Percentiles rank a stretch among this genome's conserved stretches.
These are phyloP conservation scores for Torulaspora franciscae DNA, from an alignment of 805 yeast species.

Conservation along the genomic window DNA sequence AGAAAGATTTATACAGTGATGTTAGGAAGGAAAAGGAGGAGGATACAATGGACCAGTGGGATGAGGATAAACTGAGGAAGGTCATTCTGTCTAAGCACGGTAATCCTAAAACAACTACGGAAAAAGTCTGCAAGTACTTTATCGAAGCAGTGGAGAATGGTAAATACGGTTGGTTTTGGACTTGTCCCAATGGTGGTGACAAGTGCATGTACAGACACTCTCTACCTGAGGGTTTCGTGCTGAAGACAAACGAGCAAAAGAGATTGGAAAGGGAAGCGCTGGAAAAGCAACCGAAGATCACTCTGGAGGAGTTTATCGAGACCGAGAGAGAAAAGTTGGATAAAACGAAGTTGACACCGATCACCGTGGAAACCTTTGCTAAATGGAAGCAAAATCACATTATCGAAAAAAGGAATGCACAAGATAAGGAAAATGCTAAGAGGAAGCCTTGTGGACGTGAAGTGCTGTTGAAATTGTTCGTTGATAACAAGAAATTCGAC, in stretches of 20 bases:
- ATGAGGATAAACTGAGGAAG: constrained; percentile 84
- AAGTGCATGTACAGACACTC: constrained; percentile 93
- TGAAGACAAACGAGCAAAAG: constrained; percentile 95
- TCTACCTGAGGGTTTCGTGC: constrained; percentile 91
- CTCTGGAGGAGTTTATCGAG: constrained; percentile 93
- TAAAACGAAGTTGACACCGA: constrained; percentile 68
- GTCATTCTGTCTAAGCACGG: constrained; percentile 93
- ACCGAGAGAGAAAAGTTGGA: constrained; percentile 86
- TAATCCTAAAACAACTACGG: constrained; percentile 89
- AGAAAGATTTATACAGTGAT: constrained; percentile 90
- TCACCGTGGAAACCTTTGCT: constrained; percentile 71
- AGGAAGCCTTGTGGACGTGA: constrained; percentile 63
- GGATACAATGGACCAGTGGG: constrained; percentile 96
- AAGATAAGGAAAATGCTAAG: constrained; percentile 40
- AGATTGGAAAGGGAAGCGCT: constrained; percentile 79
- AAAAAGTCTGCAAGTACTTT: constrained; percentile 87
- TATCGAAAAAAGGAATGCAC: constrained; percentile 48
- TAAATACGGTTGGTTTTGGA: constrained; percentile 99
- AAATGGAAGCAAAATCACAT: constrained; percentile 76
- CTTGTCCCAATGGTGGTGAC: constrained; percentile 90
- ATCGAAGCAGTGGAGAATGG: constrained; percentile 96
- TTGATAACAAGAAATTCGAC: constrained; percentile 52
- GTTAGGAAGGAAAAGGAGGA: constrained; percentile 62
- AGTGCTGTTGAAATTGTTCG: constrained; percentile 55
- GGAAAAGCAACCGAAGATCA: constrained; percentile 81